Base-by-base conservation (phyloP, 345 rosid genomes). In the Eucalyptus tenuipes region DNA sequence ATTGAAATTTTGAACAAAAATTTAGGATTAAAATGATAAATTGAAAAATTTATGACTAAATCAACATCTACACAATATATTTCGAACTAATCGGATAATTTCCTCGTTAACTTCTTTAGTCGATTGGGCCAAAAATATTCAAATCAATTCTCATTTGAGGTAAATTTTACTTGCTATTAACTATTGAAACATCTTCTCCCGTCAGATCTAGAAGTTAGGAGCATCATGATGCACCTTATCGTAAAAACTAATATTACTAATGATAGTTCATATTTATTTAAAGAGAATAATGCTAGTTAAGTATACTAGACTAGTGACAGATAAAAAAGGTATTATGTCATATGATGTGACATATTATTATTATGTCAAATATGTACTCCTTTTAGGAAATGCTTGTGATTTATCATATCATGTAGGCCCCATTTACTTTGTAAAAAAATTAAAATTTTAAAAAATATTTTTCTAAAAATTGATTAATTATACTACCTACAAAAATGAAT, bases 301-400 rank as follows among this genome's bases (percentile, higher is more conserved):
- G 55, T 57, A 57, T 11, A 25, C 7, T 57, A 57, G 29, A 57
- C 0, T 3, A 0, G 13, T 10, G 64, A 59, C 0, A 10, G 0
- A 59, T 59, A 59, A 59, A 2, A 27, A 25, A 25, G n/a, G 66
- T 59, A 25, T 24, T 0, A 59, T 59, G n/a, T 5, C 0, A 59
- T 0, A 59, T 59, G n/a, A 11, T 0, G 66, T 25, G 15, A 59
- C 1, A 59, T 25, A 12, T 25, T 10, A 59, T 27, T 59, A 25
- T 59, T 59, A 27, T 0, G 0, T 27, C n/a, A 59, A 27, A 59
- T 27, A 59, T 27, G 66, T 6, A 25, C 31, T 11, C n/a, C 4
- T 6, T 59, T 3, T 13, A 27, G 14, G 12, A 59, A 25, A 59
- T 13, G 29, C 15, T 59, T 59, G 66, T 29, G 29, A 59, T 25